Base-by-base conservation (phyloP, 2,329 filamentous ascomycete genomes). In the Ambrosiella cleistominuta region DNA sequence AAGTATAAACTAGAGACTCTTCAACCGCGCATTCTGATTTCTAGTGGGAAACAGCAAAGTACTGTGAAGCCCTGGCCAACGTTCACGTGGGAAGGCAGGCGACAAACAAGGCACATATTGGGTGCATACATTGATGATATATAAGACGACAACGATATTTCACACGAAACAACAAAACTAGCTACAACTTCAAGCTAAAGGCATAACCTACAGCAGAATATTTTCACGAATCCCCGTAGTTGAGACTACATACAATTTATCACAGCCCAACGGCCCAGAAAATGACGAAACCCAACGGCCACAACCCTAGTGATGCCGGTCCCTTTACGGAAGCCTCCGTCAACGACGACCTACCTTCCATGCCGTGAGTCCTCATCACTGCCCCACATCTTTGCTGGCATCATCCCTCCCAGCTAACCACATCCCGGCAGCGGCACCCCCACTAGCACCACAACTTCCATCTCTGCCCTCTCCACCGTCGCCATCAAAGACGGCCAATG, bases 401-500 rank as follows among this genome's bases (percentile, higher is more conserved):
- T 35, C 17, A n/a, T 3, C 27, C 27, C 27, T 27, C 3, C 5
- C 47, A 6, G 11, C 17, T 44, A n/a, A 13, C 15, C 13, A n/a
- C 15, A 44, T 12, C 38, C 27, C 44, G 7, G 13, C 62, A 95
- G 88, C 63, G 90, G 91, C 66, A 97, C 91, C 2, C 91, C 91
- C 2, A 96, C 93, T 63, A 95, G 88, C 64, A 85, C 86, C 45
- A 94, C 88, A 2, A 96, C 90, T 11, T 94, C 89, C 56, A 83
- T 97, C 66, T 95, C 88, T 35, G 84, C 89, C 45, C 79, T 97
- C 53, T 95, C 88, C 13, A 96, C 91, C 15, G 93, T 88, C 11
- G 91, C 91, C 56, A 95, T 95, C 76, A 95, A 96, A 71, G 91
- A 97, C 68, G 91, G 91, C 64, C 88, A 96, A 67, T 86, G 81